Evolutionary conservation across 768 basidiomycete genomes (phyloP), one percentile per base, ranked within the genome.

Genomic region (Dentipellis sp.): DNA sequence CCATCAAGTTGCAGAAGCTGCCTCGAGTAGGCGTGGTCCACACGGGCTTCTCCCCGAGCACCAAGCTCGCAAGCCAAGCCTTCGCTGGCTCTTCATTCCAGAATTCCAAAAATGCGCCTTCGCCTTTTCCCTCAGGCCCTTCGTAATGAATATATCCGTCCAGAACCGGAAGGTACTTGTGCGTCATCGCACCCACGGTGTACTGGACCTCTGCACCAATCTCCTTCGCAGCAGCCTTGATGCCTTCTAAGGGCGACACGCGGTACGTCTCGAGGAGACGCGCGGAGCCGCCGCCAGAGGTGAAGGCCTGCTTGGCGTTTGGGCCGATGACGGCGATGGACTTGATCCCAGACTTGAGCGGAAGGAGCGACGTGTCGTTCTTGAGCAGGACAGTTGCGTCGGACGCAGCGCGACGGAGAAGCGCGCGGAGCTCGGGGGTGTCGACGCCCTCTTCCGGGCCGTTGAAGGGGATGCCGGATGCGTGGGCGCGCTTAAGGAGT

Each of bases 271-370:
- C 72, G 17, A 71, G 64, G 19, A 86, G 69, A 2, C 70, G 67
- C 1, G 83, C 83, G 10, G 80, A 81, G 21, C 84, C 83, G 39
- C 83, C 83, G 9, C 82, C 81, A 29, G 80, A 81, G 42, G 75
- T 77, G 58, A 77, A 72, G 0, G 75, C 71, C 37, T 67, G 63
- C 63, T 78, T 83, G 6, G 78, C 80, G 65, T 85, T 84, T 3
- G 82, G 80, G 0, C 83, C 84, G 58, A 85, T 81, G 49, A 86
- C 74, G 10, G 80, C 82, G 45, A 86, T 75, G 47, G 71, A 76
- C 59, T 73, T 77, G 48, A 49, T 60, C 34, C 10, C 54, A 46
- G 1, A 50, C 36, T 12, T 63, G 55, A 83, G 66, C 0, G 83
- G 83, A 12, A 86, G 73, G 34, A 84, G 55, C 1, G 66, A 66